Percentiles rank a stretch among this genome's conserved stretches.
These are phyloP conservation scores for Colletotrichum kahawae DNA, from an alignment of 2,329 filamentous ascomycete species.

Conservation along the genomic window DNA sequence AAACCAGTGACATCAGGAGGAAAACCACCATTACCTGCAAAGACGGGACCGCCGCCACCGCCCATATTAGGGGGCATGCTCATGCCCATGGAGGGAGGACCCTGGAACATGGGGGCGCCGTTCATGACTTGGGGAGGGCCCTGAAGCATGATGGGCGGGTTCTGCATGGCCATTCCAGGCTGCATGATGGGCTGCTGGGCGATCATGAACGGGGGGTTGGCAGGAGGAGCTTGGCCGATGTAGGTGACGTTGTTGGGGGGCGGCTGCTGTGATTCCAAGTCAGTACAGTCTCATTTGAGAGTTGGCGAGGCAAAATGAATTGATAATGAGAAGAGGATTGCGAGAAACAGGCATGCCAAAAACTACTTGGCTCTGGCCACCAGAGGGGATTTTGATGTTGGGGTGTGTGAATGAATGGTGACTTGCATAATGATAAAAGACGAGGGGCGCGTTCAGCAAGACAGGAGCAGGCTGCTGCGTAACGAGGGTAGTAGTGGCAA, in stretches of 20 bases:
- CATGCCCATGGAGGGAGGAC: constrained; percentile 11
- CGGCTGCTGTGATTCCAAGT: constrained; percentile 30
- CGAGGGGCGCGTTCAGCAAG: neutral
- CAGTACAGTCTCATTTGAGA: constrained; percentile 9
- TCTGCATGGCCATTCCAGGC: constrained; percentile 11
- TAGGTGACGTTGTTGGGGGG: constrained; percentile 29
- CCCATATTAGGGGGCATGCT: neutral
- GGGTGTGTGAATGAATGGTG: neutral
- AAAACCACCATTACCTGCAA: constrained; percentile 43
- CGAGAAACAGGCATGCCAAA: neutral
- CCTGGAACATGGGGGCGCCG: constrained; percentile 2
- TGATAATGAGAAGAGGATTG: neutral
- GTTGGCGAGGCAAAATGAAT: neutral
- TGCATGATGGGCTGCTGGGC: constrained; percentile 37
- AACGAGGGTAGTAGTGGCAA: neutral
- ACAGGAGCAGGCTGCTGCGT: neutral
- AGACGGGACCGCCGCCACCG: constrained; percentile 2
- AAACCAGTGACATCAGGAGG: constrained; percentile 57
- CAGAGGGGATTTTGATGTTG: neutral
- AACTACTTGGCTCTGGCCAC: neutral
- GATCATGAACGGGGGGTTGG: constrained; percentile 34
- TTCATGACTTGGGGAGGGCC: constrained; percentile 25
- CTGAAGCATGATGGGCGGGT: constrained; percentile 33
- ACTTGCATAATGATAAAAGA: constrained; percentile 46
- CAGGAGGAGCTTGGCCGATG: constrained; percentile 27